Percentiles rank a stretch among this genome's conserved stretches.
Evolutionary conservation across 495 filamentous ascomycete genomes (phyloP).

Genomic region (Usnea hakonensis): DNA sequence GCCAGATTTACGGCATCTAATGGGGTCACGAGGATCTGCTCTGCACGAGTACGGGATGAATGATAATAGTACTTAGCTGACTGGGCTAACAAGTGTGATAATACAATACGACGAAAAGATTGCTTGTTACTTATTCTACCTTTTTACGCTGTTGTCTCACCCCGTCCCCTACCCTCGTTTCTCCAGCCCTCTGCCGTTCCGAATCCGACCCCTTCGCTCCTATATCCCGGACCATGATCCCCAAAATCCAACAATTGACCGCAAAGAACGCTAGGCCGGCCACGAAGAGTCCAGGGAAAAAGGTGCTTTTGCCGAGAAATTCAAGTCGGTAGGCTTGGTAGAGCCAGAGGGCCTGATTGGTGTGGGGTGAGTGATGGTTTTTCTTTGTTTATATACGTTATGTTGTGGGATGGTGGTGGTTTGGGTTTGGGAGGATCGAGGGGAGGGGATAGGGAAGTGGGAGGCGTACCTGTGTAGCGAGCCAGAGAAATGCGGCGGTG

Average conservation of each 20-base stretch:
- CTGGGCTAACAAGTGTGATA: not conserved
- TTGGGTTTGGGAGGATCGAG: not conserved
- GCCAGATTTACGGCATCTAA: not conserved
- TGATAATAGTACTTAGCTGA: not conserved
- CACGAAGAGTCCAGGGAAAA: conserved; percentile 73
- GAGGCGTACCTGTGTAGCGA: conserved; percentile 50
- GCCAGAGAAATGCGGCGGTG: conserved; percentile 59
- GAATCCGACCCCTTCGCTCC: conserved; percentile 21
- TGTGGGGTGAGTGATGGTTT: no score
- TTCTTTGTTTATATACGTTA: no score
- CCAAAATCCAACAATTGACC: conserved; percentile 81
- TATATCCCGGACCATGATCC: conserved; percentile 67
- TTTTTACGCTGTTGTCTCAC: not conserved
- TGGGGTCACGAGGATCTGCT: not conserved
- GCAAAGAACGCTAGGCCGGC: conserved; percentile 71
- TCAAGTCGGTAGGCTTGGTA: conserved; percentile 84
- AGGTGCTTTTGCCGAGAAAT: conserved; percentile 78
- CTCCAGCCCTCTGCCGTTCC: not conserved
- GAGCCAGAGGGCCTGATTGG: conserved; percentile 67
- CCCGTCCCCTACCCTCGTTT: no score
- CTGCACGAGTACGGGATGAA: not conserved
- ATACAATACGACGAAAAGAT: not conserved
- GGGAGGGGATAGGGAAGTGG: not conserved
- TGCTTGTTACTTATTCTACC: not conserved
- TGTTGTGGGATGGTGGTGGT: no score